Percentiles rank a stretch among this genome's conserved stretches.
phyloP scores from a whole-genome alignment of 2,329 filamentous ascomycete species.

The Penicillium occitanis region DNA sequence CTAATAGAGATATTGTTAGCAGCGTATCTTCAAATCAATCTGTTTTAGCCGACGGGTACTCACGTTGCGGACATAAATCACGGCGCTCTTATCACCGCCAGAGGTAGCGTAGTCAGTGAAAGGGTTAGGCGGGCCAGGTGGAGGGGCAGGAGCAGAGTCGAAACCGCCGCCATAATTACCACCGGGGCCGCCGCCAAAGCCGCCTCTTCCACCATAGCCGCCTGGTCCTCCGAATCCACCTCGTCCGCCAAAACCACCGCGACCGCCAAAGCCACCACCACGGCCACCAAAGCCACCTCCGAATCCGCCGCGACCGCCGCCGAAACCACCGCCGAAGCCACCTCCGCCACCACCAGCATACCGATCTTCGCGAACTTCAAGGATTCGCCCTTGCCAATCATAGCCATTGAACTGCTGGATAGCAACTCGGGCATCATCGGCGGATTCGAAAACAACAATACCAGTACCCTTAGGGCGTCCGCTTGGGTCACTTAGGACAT shows the following conservation, averaged over 20 bases:
- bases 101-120: conserved; percentile 92
- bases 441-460: conserved; percentile 92
- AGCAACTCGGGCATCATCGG: conserved; percentile 91
- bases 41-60: conserved; percentile 46
- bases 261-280: conserved; percentile 57
- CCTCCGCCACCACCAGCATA: conserved; percentile 63
- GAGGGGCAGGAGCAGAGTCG: conserved; percentile 43
- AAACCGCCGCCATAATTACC: conserved; percentile 49
- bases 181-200: conserved; percentile 51
- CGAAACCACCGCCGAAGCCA: conserved; percentile 41
- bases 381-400: conserved; percentile 90
- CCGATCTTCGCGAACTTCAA: conserved; percentile 95
- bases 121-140: conserved; percentile 68
- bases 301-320: conserved; percentile 46
- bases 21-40: neutral
- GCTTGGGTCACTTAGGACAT: conserved; percentile 88
- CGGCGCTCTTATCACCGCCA: conserved; percentile 77
- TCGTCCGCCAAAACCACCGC: conserved; percentile 43
- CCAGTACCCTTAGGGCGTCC: conserved; percentile 95
- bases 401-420: conserved; percentile 98
- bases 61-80: conserved; percentile 96
- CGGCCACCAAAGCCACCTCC: conserved; percentile 54
- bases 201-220: conserved; percentile 53
- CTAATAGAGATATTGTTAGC: conserved; percentile 47
- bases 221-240: conserved; percentile 38